Evolutionary conservation across 208 protist genomes (phyloP).

Genomic region (Borovskyia barvae): DNA sequence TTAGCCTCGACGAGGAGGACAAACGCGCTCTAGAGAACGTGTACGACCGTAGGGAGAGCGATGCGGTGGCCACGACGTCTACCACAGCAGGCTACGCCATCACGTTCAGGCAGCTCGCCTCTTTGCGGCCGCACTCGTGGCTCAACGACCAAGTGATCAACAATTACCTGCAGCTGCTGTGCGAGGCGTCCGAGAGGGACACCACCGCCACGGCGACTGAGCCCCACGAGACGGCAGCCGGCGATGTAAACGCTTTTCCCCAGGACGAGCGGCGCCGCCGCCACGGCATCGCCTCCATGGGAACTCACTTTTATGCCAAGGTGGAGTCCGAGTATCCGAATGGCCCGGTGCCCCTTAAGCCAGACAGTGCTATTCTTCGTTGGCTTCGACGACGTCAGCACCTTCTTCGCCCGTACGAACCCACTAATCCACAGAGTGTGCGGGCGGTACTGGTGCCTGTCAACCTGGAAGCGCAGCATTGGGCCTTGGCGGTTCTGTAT

Average conservation of each 20-base stretch:
- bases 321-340: slow-evolving; percentile 47
- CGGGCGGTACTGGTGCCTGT: slow-evolving; percentile 71
- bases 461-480: slow-evolving; percentile 72
- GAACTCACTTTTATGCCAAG: slow-evolving; percentile 81
- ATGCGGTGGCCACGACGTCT: slow-evolving; percentile 31
- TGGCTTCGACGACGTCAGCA: slow-evolving; percentile 73
- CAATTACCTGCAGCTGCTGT: slow-evolving; percentile 73
- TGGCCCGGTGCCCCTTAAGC: slow-evolving; percentile 6
- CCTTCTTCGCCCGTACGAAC: slow-evolving; percentile 42
- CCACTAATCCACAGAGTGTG: slow-evolving; percentile 8
- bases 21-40: slow-evolving; percentile 14
- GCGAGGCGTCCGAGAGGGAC: slow-evolving; percentile 14
- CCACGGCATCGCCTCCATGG: slow-evolving; percentile 40
- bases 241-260: not conserved
- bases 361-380: slow-evolving; percentile 49
- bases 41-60: slow-evolving; percentile 11
- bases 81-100: slow-evolving; percentile 37
- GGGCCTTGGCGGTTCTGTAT: slow-evolving; percentile 67
- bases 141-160: slow-evolving; percentile 87
- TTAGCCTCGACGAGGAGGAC: slow-evolving; percentile 50
- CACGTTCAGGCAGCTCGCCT: slow-evolving; percentile 59
- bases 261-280: not conserved
- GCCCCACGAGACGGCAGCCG: not conserved
- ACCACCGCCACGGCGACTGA: not conserved
- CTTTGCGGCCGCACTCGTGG: slow-evolving; percentile 51